These are phyloP conservation scores for Plenodomus biglobosus DNA, from an alignment of 2,329 filamentous ascomycete species.

Conservation along the genomic window DNA sequence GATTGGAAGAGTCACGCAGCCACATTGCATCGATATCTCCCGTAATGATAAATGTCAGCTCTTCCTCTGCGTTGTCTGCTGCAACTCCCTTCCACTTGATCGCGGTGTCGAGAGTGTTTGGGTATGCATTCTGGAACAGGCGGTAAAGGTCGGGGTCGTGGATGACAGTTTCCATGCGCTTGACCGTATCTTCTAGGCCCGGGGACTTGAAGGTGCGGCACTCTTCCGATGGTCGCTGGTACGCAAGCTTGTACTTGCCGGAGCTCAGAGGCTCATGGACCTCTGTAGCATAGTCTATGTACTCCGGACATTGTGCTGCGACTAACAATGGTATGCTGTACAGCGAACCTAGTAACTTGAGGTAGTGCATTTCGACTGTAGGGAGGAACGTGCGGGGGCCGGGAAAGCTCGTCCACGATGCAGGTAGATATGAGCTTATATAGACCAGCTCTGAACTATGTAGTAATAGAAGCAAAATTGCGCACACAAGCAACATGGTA, in stretches of 20 bases:
- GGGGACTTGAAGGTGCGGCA: constrained; percentile 53
- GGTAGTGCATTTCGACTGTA: constrained; percentile 29
- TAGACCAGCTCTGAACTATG: background rate
- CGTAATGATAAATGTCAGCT: constrained; percentile 63
- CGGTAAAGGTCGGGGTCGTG: constrained; percentile 63
- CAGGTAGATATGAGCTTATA: background rate
- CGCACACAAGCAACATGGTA: background rate
- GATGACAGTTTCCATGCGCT: constrained; percentile 44
- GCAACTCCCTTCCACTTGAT: constrained; percentile 67
- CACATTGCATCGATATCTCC: constrained; percentile 62
- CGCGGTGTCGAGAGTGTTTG: constrained; percentile 74
- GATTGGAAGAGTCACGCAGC: constrained; percentile 62
- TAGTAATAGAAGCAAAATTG: constrained; percentile 1
- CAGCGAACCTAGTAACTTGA: constrained; percentile 14
- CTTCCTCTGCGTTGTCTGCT: constrained; percentile 60
- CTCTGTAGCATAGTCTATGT: constrained; percentile 45
- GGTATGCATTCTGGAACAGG: constrained; percentile 71
- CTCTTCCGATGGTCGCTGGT: constrained; percentile 46
- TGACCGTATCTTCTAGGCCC: constrained; percentile 46
- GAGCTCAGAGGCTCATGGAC: constrained; percentile 49
- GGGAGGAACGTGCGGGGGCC: background rate
- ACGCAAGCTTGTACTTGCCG: constrained; percentile 50
- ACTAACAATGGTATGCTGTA: constrained; percentile 26
- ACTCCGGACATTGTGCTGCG: constrained; percentile 48
- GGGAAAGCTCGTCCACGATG: background rate